Base-by-base conservation (phyloP, 306 rosid genomes). In the Vigna unguiculata region DNA sequence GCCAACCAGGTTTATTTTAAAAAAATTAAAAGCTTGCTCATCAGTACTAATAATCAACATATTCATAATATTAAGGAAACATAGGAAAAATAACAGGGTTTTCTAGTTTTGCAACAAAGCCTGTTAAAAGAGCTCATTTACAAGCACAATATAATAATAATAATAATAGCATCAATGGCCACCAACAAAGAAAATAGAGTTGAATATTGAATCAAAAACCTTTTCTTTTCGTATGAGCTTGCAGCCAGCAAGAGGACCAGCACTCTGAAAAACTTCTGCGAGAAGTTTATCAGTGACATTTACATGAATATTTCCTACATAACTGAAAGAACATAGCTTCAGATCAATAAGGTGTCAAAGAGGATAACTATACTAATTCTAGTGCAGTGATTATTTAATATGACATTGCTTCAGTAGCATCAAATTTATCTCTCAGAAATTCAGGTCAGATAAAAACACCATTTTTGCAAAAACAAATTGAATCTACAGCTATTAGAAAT, bases 231-330 rank as follows among this genome's bases (percentile, higher is more conserved):
- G 74, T 40, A 87, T 87, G 62, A 87, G 91, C 77, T 87, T 87
- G 84, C 91, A 87, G 64, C 91, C 91, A 47, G 88, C 87, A 73
- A 87, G 88, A 77, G 86, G 89, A 60, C 91, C 91, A 60, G 84
- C 87, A 77, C 85, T 83, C 87, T 85, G 91, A 78, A 87, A 87
- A 69, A 87, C 89, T 85, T 87, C 91, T 6, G 82, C 88, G 24
- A 87, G 91, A 85, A 87, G 91, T 48, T 82, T 75, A 70, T 87
- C 91, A 9, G 85, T 85, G 72, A 87, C 91, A 66, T 87, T 85
- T 80, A 85, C 87, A 83, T 87, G 87, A 80, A 87, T 87, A 75
- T 87, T 87, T 75, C 91, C 91, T 47, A 80, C 91, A 87, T 87
- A 87, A 71, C 91, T 87, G 89, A 80, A 85, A 77, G 49, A 72